Conservation (phyloP, 2,329 filamentous ascomycete species). For the Emericellopsis atlantica region DNA sequence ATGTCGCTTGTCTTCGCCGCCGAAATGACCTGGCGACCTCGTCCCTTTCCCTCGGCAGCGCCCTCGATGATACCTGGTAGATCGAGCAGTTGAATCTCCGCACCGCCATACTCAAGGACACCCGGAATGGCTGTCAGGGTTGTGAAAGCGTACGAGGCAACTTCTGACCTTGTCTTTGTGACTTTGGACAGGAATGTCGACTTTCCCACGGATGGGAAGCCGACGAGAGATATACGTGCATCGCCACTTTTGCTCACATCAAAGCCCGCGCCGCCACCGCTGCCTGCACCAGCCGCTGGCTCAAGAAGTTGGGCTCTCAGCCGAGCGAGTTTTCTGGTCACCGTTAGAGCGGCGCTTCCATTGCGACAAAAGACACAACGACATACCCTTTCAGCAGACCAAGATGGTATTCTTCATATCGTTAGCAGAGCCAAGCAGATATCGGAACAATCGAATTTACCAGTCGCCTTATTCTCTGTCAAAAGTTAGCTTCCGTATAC, state of each 20-base stretch:
- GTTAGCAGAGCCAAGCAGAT: not conserved
- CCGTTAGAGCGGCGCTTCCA: not conserved
- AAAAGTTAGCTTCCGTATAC: not conserved
- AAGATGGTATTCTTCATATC: constrained; percentile 77
- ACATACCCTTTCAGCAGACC: constrained; percentile 89
- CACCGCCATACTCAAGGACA: constrained; percentile 92
- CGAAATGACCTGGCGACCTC: constrained; percentile 92
- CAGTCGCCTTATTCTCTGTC: constrained; percentile 95
- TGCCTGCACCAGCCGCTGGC: constrained; percentile 66
- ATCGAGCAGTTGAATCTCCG: constrained; percentile 96
- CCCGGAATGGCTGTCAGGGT: constrained; percentile 95
- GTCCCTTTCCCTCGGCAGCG: constrained; percentile 86
- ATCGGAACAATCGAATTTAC: constrained; percentile 31
- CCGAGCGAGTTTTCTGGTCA: constrained; percentile 76
- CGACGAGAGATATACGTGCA: constrained; percentile 90
- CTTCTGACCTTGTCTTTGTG: constrained; percentile 93
- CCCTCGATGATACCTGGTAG: constrained; percentile 97
- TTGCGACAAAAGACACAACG: not conserved
- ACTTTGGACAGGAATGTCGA: constrained; percentile 98
- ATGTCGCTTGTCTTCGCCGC: constrained; percentile 97
- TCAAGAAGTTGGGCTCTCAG: constrained; percentile 90
- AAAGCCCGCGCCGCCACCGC: constrained; percentile 72
- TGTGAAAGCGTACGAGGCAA: constrained; percentile 94
- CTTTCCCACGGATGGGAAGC: constrained; percentile 98
- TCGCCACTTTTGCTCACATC: constrained; percentile 94